A percentile compares a stretch with the other conserved stretches of the same genome.
phyloP scores from a whole-genome alignment of 345 rosid genomes.

The Melaleuca quinquenervia region DNA sequence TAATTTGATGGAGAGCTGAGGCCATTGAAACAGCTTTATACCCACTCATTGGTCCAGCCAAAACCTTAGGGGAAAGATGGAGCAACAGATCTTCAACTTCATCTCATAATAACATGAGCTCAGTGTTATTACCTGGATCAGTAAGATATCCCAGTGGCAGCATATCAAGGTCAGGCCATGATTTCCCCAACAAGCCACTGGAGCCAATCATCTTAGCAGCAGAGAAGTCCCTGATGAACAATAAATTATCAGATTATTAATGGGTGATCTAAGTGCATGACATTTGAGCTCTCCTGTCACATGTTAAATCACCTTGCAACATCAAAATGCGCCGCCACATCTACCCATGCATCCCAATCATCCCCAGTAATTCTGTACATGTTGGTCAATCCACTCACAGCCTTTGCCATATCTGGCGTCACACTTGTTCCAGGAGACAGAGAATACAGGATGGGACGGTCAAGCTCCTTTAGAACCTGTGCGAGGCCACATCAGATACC shows the following conservation, averaged over 20 bases:
- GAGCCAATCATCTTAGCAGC: slow-evolving; percentile 57
- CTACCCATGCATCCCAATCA: slow-evolving; percentile 94
- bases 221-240: slow-evolving; percentile 51
- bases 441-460: slow-evolving; percentile 71
- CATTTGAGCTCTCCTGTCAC: neutral
- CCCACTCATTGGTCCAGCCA: neutral
- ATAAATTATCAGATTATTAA: neutral
- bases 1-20: neutral
- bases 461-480: slow-evolving; percentile 64
- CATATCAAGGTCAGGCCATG: slow-evolving; percentile 97
- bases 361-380: slow-evolving; percentile 90
- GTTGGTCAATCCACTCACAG: slow-evolving; percentile 50
- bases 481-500: neutral
- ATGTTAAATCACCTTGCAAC: slow-evolving; percentile 44
- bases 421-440: slow-evolving; percentile 87
- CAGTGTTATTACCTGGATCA: slow-evolving; percentile 47
- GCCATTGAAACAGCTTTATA: neutral
- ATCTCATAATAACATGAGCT: slow-evolving; percentile 1
- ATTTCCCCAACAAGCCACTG: slow-evolving; percentile 51
- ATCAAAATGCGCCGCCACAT: slow-evolving; percentile 68
- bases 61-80: neutral
- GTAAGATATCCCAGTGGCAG: slow-evolving; percentile 91
- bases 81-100: neutral
- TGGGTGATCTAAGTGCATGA: neutral
- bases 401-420: slow-evolving; percentile 73